phyloP scores from a whole-genome alignment of 129 eudicot genomes.

The Solidago caesia region DNA sequence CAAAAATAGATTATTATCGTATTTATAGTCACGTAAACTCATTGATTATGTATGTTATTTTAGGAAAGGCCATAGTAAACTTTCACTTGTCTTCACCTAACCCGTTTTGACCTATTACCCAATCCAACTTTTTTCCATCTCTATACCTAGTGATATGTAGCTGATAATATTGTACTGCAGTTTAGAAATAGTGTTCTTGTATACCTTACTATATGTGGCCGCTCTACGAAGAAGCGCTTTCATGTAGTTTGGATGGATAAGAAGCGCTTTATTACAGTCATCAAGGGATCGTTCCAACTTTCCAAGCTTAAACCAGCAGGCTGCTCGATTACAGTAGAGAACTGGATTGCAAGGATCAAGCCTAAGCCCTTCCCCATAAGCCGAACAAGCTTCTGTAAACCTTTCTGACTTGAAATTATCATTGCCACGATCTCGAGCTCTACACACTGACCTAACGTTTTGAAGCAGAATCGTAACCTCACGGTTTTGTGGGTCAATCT shows the following conservation, averaged over 20 bases:
- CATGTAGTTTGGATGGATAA: conserved; percentile 67
- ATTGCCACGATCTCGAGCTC: conserved; percentile 92
- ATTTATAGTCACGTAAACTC: no score
- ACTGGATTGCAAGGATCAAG: conserved; percentile 73
- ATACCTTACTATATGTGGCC: conserved; percentile 82
- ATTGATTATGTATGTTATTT: no score
- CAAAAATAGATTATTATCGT: no score
- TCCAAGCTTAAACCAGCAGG: conserved; percentile 92
- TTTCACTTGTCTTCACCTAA: no score
- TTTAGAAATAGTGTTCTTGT: not conserved
- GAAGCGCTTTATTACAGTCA: conserved; percentile 91
- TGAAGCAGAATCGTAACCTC: conserved; percentile 61
- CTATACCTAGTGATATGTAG: not conserved
- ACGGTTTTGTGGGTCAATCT: conserved; percentile 51
- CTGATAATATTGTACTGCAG: not conserved
- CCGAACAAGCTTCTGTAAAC: conserved; percentile 87
- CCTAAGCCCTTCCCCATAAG: conserved; percentile 89
- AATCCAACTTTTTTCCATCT: not conserved
- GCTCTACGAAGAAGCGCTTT: conserved; percentile 96
- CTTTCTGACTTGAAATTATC: conserved; percentile 83
- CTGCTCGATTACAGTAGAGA: conserved; percentile 89
- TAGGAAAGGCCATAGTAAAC: no score
- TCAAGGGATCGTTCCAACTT: conserved; percentile 66
- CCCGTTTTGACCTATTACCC: no score
- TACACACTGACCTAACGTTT: conserved; percentile 56